phyloP scores from a whole-genome alignment of 371 early-diverging fungal genomes.

The Fennellomyces sp. region DNA sequence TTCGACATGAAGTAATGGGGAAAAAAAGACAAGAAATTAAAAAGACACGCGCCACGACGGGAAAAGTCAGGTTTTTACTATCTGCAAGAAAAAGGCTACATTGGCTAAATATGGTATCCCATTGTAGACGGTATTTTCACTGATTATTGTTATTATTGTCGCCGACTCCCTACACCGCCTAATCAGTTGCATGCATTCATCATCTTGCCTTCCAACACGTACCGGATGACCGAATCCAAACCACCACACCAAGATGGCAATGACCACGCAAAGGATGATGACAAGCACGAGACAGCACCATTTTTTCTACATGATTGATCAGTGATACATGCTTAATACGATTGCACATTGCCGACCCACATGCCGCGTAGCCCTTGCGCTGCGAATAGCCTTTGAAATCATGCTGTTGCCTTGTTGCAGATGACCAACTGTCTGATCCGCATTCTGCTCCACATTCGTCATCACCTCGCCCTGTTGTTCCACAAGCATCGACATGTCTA shows the following conservation, averaged over 20 bases:
- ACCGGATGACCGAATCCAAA: slow-evolving; percentile 32
- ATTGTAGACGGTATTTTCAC: no score
- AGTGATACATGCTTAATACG: background rate
- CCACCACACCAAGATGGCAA: slow-evolving; percentile 46
- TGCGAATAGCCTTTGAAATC: slow-evolving; percentile 64
- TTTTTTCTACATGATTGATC: slow-evolving; percentile 40
- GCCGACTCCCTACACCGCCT: slow-evolving; percentile 13
- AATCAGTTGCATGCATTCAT: background rate
- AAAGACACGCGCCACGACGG: no score
- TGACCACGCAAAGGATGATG: slow-evolving; percentile 42
- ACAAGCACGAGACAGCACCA: slow-evolving; percentile 53
- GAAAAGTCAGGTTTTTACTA: no score
- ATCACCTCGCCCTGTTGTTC: slow-evolving; percentile 75
- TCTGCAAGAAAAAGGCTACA: no score
- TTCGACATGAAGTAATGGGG: no score
- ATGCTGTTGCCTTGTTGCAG: slow-evolving; percentile 68
- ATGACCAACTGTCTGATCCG: slow-evolving; percentile 60
- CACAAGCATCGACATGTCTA: slow-evolving; percentile 82
- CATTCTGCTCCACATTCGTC: slow-evolving; percentile 67
- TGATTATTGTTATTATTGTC: background rate
- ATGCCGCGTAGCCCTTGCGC: slow-evolving; percentile 70
- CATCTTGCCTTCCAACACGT: background rate
- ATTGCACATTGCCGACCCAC: slow-evolving; percentile 24
- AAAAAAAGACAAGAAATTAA: no score
- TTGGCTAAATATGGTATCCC: no score